These are phyloP conservation scores for Gryganskiella cystojenkinii DNA, from an alignment of 192 early-diverging fungal genomes.

Conservation along the genomic window DNA sequence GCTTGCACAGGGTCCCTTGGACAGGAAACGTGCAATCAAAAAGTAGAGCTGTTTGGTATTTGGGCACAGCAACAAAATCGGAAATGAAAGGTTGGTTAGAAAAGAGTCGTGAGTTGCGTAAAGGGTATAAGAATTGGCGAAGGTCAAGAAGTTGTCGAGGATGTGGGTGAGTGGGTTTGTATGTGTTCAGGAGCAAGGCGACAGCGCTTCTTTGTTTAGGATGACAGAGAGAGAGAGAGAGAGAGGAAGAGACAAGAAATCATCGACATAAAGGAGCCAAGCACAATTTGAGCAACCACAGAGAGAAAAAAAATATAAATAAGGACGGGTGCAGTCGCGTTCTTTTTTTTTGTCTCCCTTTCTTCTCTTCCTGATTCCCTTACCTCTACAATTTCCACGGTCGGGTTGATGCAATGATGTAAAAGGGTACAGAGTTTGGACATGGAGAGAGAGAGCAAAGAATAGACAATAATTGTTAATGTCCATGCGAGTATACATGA, in stretches of 20 bases:
- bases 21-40: constrained; percentile 77
- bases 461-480: neutral
- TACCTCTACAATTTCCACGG: neutral
- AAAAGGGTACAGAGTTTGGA: neutral
- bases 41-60: constrained; percentile 67
- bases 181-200: no score
- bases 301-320: constrained; percentile 2
- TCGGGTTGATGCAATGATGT: neutral
- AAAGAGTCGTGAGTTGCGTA: neutral
- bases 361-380: constrained; percentile 14
- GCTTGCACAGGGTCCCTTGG: constrained; percentile 63
- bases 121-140: no score
- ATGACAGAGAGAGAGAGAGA: no score
- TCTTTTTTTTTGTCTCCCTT: constrained; percentile 1
- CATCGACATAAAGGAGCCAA: no score
- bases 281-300: no score
- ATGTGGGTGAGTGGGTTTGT: no score
- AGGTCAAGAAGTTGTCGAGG: no score
- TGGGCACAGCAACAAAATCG: no score
- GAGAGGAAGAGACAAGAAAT: no score
- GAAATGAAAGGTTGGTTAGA: constrained; percentile 1
- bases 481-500: neutral
- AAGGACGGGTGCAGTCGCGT: constrained; percentile 5
- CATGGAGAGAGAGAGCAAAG: neutral
- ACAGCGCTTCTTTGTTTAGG: no score